These are phyloP conservation scores for Zasmidium citrigriseum DNA, from an alignment of 2,329 filamentous ascomycete species.

Conservation along the genomic window DNA sequence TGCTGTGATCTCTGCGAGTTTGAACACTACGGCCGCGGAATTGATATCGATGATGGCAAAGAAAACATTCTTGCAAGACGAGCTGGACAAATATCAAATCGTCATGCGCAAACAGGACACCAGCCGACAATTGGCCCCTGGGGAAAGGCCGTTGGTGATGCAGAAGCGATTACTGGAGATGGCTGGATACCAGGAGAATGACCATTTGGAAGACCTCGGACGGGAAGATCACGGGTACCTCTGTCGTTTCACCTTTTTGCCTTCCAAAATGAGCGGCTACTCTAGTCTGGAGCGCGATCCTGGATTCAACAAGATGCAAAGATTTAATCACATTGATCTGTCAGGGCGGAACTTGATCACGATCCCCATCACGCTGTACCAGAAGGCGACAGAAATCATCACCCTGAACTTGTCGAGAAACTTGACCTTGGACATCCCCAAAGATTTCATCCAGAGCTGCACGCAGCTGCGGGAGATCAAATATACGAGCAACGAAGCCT, in stretches of 20 bases:
- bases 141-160: slow-evolving; percentile 82
- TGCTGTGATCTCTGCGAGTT: slow-evolving; percentile 79
- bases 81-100: slow-evolving; percentile 91
- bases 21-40: slow-evolving; percentile 83
- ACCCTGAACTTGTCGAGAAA: slow-evolving; percentile 93
- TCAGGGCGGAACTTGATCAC: slow-evolving; percentile 87
- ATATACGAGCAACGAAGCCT: slow-evolving; percentile 90
- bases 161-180: slow-evolving; percentile 91
- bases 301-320: slow-evolving; percentile 78
- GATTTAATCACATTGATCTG: slow-evolving; percentile 92
- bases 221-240: slow-evolving; percentile 97
- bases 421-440: slow-evolving; percentile 85
- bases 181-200: slow-evolving; percentile 83
- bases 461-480: slow-evolving; percentile 91
- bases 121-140: slow-evolving; percentile 73
- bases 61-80: slow-evolving; percentile 90
- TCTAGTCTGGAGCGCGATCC: slow-evolving; percentile 73
- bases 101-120: slow-evolving; percentile 92
- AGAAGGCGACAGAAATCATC: slow-evolving; percentile 88
- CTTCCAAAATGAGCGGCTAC: slow-evolving; percentile 80
- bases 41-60: slow-evolving; percentile 88
- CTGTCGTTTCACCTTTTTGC: slow-evolving; percentile 92
- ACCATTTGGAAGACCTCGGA: slow-evolving; percentile 88
- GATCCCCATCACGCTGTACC: slow-evolving; percentile 92
- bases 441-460: slow-evolving; percentile 95